Evolutionary conservation across 441 rosid species (phyloP).

Genomic region (Pelargonium fulgidum): DNA sequence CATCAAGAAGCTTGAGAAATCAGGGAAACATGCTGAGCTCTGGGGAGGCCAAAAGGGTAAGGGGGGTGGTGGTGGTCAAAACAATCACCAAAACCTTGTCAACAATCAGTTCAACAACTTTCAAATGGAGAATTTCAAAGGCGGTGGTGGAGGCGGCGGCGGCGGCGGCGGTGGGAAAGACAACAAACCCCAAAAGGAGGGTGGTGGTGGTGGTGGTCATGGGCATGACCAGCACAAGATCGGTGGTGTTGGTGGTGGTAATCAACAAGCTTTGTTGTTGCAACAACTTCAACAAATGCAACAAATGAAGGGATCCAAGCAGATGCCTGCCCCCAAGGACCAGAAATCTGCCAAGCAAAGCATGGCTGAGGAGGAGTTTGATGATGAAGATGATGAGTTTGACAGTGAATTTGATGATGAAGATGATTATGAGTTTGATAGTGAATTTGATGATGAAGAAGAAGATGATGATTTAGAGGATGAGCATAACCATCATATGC

Average conservation of each 20-base stretch:
- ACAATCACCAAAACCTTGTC: conserved; percentile 2
- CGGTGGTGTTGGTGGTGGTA: too few relatives aligned
- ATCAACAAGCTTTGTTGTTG: background rate
- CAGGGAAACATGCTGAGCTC: background rate
- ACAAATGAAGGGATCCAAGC: conserved; percentile 47
- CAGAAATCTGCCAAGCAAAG: conserved; percentile 65
- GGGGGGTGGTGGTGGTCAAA: background rate
- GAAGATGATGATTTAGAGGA: background rate
- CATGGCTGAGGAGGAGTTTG: conserved; percentile 42
- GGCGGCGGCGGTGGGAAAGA: too few relatives aligned
- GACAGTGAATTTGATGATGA: conserved; percentile 49
- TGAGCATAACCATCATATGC: conserved; percentile 28
- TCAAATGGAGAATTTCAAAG: conserved; percentile 1
- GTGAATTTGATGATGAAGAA: conserved; percentile 31
- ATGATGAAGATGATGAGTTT: conserved; percentile 26
- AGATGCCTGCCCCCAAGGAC: conserved; percentile 34
- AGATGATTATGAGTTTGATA: conserved; percentile 37
- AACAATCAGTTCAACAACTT: background rate
- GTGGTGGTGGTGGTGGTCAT: background rate
- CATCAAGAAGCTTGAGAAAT: background rate
- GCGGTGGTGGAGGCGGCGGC: background rate
- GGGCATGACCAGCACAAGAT: too few relatives aligned
- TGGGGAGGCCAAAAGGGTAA: background rate
- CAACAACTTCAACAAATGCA: conserved; percentile 24
- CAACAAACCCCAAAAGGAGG: too few relatives aligned